Conservation (phyloP, 2,329 filamentous ascomycete species). For the Penicillium sp. region DNA sequence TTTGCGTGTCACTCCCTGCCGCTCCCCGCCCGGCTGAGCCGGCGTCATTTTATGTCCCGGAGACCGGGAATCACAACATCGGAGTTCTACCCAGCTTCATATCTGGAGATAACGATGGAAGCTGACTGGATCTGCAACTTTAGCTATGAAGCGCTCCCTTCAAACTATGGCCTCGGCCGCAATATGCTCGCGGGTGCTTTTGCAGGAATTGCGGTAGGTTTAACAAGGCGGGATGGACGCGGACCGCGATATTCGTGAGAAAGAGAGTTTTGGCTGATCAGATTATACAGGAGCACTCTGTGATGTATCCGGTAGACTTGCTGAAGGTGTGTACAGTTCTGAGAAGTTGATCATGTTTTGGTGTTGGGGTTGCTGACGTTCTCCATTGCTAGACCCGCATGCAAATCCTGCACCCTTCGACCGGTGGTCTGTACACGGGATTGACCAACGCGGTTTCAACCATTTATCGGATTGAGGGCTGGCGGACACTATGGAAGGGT, state of each 20-base stretch:
- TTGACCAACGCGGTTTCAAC: conserved; percentile 90
- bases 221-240: not conserved
- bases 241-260: not conserved
- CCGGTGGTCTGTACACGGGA: conserved; percentile 80
- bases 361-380: conserved; percentile 13
- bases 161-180: conserved; percentile 88
- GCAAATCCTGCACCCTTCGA: conserved; percentile 88
- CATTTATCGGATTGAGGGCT: conserved; percentile 86
- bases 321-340: conserved; percentile 70
- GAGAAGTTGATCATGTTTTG: not conserved
- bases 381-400: conserved; percentile 76
- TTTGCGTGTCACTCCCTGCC: not conserved
- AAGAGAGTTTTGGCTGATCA: not conserved
- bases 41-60: not conserved
- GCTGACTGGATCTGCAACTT: conserved; percentile 21
- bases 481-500: conserved; percentile 91
- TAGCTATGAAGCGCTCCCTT: conserved; percentile 89
- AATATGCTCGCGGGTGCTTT: conserved; percentile 98
- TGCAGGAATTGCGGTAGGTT: conserved; percentile 85
- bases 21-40: not conserved
- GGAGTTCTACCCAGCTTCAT: not conserved
- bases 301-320: conserved; percentile 98
- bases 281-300: conserved; percentile 78
- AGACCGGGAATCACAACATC: not conserved
- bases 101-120: not conserved